A percentile compares a stretch with the other conserved stretches of the same genome.
These are phyloP conservation scores for Cytospora leucostoma DNA, from an alignment of 2,329 filamentous ascomycete species.

Conservation along the genomic window DNA sequence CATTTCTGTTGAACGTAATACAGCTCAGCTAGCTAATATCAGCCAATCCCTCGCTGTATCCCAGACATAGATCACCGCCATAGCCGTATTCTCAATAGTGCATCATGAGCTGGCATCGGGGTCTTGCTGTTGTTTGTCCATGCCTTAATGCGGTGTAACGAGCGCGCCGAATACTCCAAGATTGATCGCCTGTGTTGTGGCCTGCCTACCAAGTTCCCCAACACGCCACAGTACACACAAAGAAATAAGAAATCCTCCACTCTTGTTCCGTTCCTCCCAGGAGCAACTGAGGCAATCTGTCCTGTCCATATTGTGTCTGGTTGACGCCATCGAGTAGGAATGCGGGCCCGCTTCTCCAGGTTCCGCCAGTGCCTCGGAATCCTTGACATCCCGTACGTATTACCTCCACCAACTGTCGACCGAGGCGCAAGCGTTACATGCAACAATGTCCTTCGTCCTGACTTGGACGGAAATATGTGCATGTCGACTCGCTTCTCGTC, in stretches of 20 bases:
- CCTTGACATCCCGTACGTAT: slow-evolving; percentile 2
- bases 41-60: slow-evolving; percentile 21
- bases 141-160: slow-evolving; percentile 11
- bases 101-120: slow-evolving; percentile 11
- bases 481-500: background rate
- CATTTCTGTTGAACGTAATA: slow-evolving; percentile 17
- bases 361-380: slow-evolving; percentile 3
- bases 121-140: slow-evolving; percentile 10
- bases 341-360: slow-evolving; percentile 17
- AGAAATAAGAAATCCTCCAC: slow-evolving; percentile 17
- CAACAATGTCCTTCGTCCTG: background rate
- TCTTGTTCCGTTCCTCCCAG: slow-evolving; percentile 14
- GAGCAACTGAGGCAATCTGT: slow-evolving; percentile 20
- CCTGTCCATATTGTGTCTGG: slow-evolving; percentile 14
- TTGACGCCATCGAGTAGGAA: slow-evolving; percentile 4
- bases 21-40: slow-evolving; percentile 18
- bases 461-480: background rate
- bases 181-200: slow-evolving; percentile 18
- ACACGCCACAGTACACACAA: slow-evolving; percentile 26
- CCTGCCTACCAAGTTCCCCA: slow-evolving; percentile 9
- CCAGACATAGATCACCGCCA: slow-evolving; percentile 19
- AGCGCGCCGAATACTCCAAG: slow-evolving; percentile 22
- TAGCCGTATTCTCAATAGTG: slow-evolving; percentile 21
- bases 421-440: background rate
- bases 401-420: slow-evolving; percentile 13